Evolutionary conservation across 1,139 yeast species (phyloP), one percentile per base, ranked within the genome.

Genomic region (Arxiozyma telluris): DNA sequence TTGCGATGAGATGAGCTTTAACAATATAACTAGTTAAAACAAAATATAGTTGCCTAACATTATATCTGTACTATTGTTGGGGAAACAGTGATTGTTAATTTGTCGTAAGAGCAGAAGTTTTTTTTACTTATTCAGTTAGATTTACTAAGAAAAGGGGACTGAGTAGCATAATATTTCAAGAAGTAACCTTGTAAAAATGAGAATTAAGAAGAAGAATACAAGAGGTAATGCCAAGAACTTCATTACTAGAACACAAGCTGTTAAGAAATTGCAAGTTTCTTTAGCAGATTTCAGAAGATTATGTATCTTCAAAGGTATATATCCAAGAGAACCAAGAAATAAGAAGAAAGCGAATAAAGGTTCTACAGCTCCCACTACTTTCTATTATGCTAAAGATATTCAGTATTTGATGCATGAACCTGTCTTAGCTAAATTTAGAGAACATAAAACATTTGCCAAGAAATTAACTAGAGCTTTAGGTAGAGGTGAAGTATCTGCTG

Each of bases 271-370:
- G 59, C 98, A 93, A 73, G 87, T 94, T 49, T 87, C 98, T 1
- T 78, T 94, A 57, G 97, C 98, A n/a, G 98, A 93, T 73, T 93
- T 93, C 81, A 87, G 98, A 75, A 82, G 98, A 68, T 79, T 93
- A 66, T 93, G 98, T 79, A 93, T 93, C 69, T 89, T 93, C 80
- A 93, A 93, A 71, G 99, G 99, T 50, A 85, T 86, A 58, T 86
- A 84, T 71, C 99, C 99, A 54, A 81, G 99, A 70, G 98, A 93
- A 70, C 98, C 98, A 52, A 79, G 94, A 66, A 90, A 88, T 73
- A 91, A 90, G 76, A 90, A 87, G 82, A 91, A 89, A 79, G 97
- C 98, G 58, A 93, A 91, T 73, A 91, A 89, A 72, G 98, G 98
- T 25, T 87, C 96, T 23, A 89, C 97, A 17, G 96, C 96, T 21